Evolutionary conservation across 2,329 filamentous ascomycete species (phyloP), one percentile per base, ranked within the genome.

Genomic region (Cercospora nicotianae): DNA sequence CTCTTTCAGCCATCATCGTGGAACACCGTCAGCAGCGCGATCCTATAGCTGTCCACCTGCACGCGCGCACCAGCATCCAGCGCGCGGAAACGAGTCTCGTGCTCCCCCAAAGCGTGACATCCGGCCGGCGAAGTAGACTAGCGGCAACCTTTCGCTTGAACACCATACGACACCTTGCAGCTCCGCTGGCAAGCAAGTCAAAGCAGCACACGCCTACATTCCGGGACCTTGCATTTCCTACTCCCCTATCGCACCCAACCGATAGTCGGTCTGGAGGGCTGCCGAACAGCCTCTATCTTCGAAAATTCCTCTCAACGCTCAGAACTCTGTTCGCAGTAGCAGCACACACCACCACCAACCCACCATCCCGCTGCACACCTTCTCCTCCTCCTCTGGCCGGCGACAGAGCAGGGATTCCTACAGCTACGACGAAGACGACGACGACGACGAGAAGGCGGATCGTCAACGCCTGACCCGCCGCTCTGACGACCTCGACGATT

Each of bases 311-410:
- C 33, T 57, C 48, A 28, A 63, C 60, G 26, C 59, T 16, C 48
- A 31, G 20, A 30, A 57, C 48, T 64, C 61, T 64, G 61, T 51
- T 51, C 61, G 61, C 23, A 55, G 53, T 42, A 39, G 61, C 30
- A 58, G 53, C 51, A 39, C 48, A 26, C 61, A 64, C 26, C 61
- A 64, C 53, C 53, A 57, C 53, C 53, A 57, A 28, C 53, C 53
- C 45, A 64, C 61, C 83, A 97, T 97, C 80, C 94, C 94, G 76
- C 87, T 97, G 77, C 91, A 91, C 81, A 90, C 90, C 76, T 85
- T 97, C 72, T 81, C 82, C 62, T 80, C 76, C 79, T 84, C 80
- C 68, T 67, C 67, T 33, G 75, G 73, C 69, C 75, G 80, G 74
- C 81, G 81, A 75, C 78, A 74, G 77, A 79, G 70, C 72, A 76